Percentiles rank a stretch among this genome's conserved stretches.
Evolutionary conservation across 2,329 filamentous ascomycete species (phyloP).

Genomic region (Mycosphaerella arachidis): DNA sequence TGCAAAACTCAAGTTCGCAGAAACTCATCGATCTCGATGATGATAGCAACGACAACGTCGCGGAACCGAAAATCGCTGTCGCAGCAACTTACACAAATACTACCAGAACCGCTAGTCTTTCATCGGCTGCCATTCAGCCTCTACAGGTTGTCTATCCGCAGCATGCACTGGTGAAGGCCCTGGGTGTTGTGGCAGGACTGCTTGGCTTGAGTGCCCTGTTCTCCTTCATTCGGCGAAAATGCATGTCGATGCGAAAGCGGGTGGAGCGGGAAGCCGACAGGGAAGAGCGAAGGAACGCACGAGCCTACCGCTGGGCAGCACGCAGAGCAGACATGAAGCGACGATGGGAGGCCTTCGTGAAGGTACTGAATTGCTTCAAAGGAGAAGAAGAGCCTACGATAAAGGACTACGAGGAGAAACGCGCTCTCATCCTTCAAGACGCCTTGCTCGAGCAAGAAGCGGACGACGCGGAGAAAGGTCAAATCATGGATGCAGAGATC

Average conservation of each 20-base stretch:
- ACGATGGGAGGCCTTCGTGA: conserved; percentile 43
- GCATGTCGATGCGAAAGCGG: conserved; percentile 46
- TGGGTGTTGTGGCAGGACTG: conserved; percentile 43
- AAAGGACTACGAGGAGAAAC: conserved; percentile 51
- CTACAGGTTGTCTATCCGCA: conserved; percentile 19
- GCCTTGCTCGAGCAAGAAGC: conserved; percentile 38
- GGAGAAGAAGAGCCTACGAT: conserved; percentile 32
- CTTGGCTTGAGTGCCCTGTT: conserved; percentile 44
- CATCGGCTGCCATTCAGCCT: conserved; percentile 14
- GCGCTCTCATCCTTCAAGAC: conserved; percentile 42
- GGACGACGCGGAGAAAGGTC: conserved; percentile 40
- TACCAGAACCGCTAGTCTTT: conserved; percentile 12
- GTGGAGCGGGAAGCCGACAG: conserved; percentile 50
- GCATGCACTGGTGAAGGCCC: conserved; percentile 35
- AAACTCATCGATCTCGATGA: conserved; percentile 20
- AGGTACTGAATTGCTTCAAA: conserved; percentile 28
- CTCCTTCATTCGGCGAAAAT: conserved; percentile 44
- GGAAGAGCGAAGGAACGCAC: conserved; percentile 51
- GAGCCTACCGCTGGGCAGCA: conserved; percentile 51
- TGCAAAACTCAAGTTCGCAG: conserved; percentile 18
- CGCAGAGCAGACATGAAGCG: conserved; percentile 48
- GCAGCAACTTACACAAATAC: conserved; percentile 3
- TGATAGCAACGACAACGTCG: conserved; percentile 6
- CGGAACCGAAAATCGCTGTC: conserved; percentile 4
- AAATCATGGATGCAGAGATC: conserved; percentile 47